phyloP scores from a whole-genome alignment of 2,329 filamentous ascomycete species.

The Cordyceps militaris region DNA sequence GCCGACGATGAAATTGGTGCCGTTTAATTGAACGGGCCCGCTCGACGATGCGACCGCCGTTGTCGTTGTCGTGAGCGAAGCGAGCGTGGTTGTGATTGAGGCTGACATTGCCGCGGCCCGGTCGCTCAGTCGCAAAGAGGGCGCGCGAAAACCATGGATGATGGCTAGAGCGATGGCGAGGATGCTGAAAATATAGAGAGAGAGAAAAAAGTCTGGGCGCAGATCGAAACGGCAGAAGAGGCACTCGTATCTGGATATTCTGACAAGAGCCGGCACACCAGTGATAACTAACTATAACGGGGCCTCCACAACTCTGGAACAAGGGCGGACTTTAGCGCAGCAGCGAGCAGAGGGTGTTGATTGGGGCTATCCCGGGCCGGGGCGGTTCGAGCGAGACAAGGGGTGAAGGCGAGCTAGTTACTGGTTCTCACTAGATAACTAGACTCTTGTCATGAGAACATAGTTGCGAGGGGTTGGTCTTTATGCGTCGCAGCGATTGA shows the following conservation, averaged over 20 bases:
- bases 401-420: background rate
- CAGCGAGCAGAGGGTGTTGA: background rate
- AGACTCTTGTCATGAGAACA: background rate
- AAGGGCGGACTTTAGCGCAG: constrained; percentile 6
- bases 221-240: background rate
- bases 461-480: background rate
- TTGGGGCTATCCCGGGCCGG: background rate
- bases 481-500: too few species aligned
- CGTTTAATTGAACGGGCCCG: background rate
- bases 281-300: background rate
- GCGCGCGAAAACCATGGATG: background rate
- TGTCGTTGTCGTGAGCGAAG: background rate
- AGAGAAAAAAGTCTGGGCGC: background rate
- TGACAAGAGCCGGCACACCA: background rate
- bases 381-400: constrained; percentile 6
- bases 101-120: constrained; percentile 5
- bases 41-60: background rate
- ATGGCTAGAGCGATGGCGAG: background rate
- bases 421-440: background rate
- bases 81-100: background rate
- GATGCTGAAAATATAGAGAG: background rate
- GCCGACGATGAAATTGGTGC: background rate
- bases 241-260: background rate
- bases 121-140: background rate
- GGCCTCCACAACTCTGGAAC: constrained; percentile 12